Conservation (phyloP, 2,329 filamentous ascomycete species). For the Fusarium tanahbumbuense region DNA sequence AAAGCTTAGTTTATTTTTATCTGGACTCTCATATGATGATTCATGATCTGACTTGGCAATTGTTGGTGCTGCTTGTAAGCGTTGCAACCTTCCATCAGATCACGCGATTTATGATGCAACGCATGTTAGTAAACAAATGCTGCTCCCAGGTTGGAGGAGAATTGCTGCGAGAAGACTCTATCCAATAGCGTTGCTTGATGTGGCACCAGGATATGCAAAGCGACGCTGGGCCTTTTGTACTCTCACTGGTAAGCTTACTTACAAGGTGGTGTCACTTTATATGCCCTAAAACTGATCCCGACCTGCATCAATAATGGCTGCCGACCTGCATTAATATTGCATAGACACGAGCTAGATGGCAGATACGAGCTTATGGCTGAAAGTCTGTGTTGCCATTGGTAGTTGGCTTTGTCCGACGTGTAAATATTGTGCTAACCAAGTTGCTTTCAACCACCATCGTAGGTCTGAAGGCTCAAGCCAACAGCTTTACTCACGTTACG, state of each 20-base stretch:
- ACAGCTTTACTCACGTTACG: background rate
- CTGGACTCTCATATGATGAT: background rate
- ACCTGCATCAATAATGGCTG: conserved; percentile 36
- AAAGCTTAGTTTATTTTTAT: background rate
- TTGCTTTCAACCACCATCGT: background rate
- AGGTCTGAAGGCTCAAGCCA: background rate
- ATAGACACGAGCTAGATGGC: conserved; percentile 30
- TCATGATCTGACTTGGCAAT: background rate
- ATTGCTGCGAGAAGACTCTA: background rate
- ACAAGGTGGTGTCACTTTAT: background rate
- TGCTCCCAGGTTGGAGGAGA: background rate
- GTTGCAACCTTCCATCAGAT: background rate
- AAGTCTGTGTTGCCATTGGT: background rate
- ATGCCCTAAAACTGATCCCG: background rate
- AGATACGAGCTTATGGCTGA: conserved; percentile 41
- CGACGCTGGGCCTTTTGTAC: background rate
- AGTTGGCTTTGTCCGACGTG: conserved; percentile 5
- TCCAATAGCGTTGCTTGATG: background rate
- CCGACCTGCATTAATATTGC: conserved; percentile 33
- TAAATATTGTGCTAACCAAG: background rate
- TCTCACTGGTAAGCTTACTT: conserved; percentile 23
- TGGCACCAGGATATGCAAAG: background rate
- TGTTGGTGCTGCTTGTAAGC: background rate
- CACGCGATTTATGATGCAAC: conserved; percentile 11
- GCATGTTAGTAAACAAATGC: background rate